These are phyloP conservation scores for Penicillium palitans DNA, from an alignment of 2,329 filamentous ascomycete species.

Conservation along the genomic window DNA sequence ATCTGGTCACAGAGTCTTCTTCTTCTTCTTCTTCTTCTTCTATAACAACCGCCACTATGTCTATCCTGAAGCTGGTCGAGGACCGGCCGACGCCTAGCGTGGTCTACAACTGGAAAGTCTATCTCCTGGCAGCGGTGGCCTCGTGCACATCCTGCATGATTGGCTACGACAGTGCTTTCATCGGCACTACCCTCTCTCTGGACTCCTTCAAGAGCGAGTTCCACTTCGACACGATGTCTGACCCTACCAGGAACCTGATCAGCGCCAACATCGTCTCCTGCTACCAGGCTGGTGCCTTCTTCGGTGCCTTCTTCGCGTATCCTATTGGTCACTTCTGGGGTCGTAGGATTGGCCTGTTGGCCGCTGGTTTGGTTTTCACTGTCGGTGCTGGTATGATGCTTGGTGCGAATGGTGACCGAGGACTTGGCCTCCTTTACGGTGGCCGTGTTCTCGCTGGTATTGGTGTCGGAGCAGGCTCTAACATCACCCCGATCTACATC, in stretches of 20 bases:
- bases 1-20: neutral
- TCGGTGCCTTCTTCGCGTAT: conserved; percentile 72
- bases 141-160: conserved; percentile 61
- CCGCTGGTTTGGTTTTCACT: conserved; percentile 65
- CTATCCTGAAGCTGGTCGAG: conserved; percentile 43
- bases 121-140: conserved; percentile 55
- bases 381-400: conserved; percentile 73
- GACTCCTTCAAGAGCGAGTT: conserved; percentile 71
- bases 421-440: conserved; percentile 61
- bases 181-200: conserved; percentile 72
- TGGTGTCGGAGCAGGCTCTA: conserved; percentile 57
- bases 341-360: conserved; percentile 62
- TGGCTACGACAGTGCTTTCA: conserved; percentile 71
- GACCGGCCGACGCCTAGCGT: conserved; percentile 56
- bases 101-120: conserved; percentile 63
- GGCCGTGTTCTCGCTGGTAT: conserved; percentile 60
- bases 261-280: conserved; percentile 76
- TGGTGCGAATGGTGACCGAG: conserved; percentile 60
- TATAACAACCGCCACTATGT: conserved; percentile 31
- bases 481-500: conserved; percentile 62
- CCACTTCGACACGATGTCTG: conserved; percentile 54
- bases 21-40: neutral
- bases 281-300: conserved; percentile 82
- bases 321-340: conserved; percentile 66
- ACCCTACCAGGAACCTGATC: conserved; percentile 50